Evolutionary conservation across 2,329 filamentous ascomycete genomes (phyloP), one percentile per base, ranked within the genome.

Genomic region (Verticillium alfalfae): DNA sequence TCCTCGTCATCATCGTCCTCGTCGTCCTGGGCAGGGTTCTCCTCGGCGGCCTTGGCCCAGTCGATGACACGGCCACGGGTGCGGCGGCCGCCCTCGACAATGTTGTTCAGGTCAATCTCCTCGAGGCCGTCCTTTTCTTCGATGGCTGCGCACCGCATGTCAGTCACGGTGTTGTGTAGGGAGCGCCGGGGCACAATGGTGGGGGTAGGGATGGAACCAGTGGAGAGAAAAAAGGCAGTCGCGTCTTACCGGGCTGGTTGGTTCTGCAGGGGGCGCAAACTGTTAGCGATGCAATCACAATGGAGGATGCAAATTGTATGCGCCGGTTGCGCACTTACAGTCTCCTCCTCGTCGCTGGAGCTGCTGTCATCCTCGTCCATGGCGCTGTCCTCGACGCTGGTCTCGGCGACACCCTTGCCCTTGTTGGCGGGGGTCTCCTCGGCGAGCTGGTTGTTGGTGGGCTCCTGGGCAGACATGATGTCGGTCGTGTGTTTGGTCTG

Each of bases 31-130:
- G 82, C 85, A 56, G 85, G 87, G 69, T 90, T 85, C 76, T 96
- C 88, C 77, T 90, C 84, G 34, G 92, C 92, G 22, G 93, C 93
- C 81, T 96, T 93, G 71, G 90, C 90, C 78, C 92, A 98, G 83
- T 98, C 92, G 74, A 98, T 97, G 72, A 88, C 84, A 77, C 92
- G 91, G 73, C 93, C 93, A 72, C 94, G 94, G 66, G 94, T 98
- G 76, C 95, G 94, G 70, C 88, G 86, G 66, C 89, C 89, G 66
- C 83, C 84, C 63, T 79, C 75, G 72, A 98, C 88, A 75, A 98
- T 96, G 84, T 98, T 98, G 75, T 86, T 85, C 62, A 86, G 81
- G 73, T 96, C 92, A 75, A 99, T 97, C 78, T 94, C 93, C 74
- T 96, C 91, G 83, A 97, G 86, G 76, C 91, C 90, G 71, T 93